A percentile compares a stretch with the other conserved stretches of the same genome.
Evolutionary conservation across 2,329 filamentous ascomycete species (phyloP).

Genomic region (Blumeria hordei): DNA sequence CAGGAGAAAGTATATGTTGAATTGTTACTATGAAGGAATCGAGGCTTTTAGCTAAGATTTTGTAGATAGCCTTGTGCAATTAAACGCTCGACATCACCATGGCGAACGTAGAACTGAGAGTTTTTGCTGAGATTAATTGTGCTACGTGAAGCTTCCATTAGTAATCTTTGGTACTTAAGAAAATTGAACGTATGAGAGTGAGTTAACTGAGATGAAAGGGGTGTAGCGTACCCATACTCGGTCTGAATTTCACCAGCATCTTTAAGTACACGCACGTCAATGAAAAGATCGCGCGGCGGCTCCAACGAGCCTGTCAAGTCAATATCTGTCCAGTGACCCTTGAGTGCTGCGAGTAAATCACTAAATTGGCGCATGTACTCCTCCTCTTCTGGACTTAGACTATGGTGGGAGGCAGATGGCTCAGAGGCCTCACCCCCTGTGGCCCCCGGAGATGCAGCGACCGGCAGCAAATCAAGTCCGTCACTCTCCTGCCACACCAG

Average conservation of each 20-base stretch:
- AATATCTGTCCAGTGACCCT: constrained; percentile 95
- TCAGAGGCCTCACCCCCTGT: constrained; percentile 12
- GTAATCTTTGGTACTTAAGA: neutral
- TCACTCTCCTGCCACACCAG: constrained; percentile 83
- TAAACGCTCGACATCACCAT: constrained; percentile 82
- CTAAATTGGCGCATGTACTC: constrained; percentile 86
- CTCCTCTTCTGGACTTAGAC: constrained; percentile 82
- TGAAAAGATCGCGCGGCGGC: constrained; percentile 85
- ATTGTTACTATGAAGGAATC: neutral
- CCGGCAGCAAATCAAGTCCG: constrained; percentile 42
- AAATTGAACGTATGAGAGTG: neutral
- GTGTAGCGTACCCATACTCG: constrained; percentile 60
- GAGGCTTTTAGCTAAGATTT: constrained; percentile 4
- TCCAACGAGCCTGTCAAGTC: constrained; percentile 85
- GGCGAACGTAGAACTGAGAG: constrained; percentile 89
- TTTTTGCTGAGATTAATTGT: constrained; percentile 94
- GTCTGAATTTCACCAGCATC: constrained; percentile 98
- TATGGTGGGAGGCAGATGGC: constrained; percentile 14
- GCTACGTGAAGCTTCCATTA: constrained; percentile 21
- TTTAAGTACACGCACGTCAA: constrained; percentile 85
- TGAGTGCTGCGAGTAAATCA: constrained; percentile 83
- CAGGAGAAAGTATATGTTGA: neutral
- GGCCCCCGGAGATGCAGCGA: constrained; percentile 21
- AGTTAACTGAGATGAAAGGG: neutral
- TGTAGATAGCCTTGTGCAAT: constrained; percentile 91